Percentiles rank a stretch among this genome's conserved stretches.
These are phyloP conservation scores for Fraxinus velutina DNA, from an alignment of 305 asterid genomes.

Conservation along the genomic window DNA sequence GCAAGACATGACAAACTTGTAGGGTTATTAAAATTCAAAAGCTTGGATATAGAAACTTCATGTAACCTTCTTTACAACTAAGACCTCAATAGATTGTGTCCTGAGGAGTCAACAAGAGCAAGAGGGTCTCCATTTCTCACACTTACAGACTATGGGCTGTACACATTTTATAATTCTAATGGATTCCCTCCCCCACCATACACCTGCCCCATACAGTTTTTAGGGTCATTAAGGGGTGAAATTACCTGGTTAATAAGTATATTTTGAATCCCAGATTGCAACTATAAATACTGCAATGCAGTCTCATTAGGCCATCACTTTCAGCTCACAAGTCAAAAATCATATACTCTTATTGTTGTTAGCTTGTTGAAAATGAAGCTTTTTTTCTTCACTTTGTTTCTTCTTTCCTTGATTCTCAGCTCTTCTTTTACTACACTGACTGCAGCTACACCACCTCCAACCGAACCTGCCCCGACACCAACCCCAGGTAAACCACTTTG, in stretches of 20 bases:
- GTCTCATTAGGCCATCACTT: neutral
- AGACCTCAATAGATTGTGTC: constrained; percentile 12
- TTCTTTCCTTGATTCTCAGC: constrained; percentile 25
- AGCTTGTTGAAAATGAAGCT: constrained; percentile 31
- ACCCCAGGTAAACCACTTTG: neutral
- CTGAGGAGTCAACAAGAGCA: constrained; percentile 15
- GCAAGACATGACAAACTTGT: neutral
- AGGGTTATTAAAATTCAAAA: neutral
- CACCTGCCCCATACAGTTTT: neutral
- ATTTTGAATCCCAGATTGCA: neutral
- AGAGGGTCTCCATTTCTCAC: constrained; percentile 3
- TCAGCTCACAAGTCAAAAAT: neutral
- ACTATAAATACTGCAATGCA: constrained; percentile 23
- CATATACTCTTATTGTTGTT: neutral
- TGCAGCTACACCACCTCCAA: neutral
- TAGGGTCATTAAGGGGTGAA: neutral
- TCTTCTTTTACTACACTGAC: constrained; percentile 23
- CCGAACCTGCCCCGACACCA: neutral
- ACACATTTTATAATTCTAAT: neutral
- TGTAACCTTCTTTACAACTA: constrained; percentile 23
- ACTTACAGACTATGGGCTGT: constrained; percentile 21
- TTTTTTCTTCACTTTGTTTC: constrained; percentile 22
- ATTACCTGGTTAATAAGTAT: neutral
- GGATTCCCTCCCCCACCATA: constrained; percentile 7
- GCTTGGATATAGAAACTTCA: neutral